These are phyloP conservation scores for Helianthus annuus DNA, from an alignment of 129 eudicot genomes.

Conservation along the genomic window HanXRQr2.0-SUNRISE NC_035437.2:19239286-19239785, in stretches of 20 bases:
- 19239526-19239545: neutral
- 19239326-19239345: slow-evolving; percentile 14
- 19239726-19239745: slow-evolving; percentile 73
- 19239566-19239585: neutral
- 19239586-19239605: slow-evolving; percentile 24
- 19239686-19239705: slow-evolving; percentile 62
- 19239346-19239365: slow-evolving; percentile 9
- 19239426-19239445: slow-evolving; percentile 26
- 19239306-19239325: slow-evolving; percentile 10
- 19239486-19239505: slow-evolving; percentile 27
- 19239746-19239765: slow-evolving; percentile 55
- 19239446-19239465: slow-evolving; percentile 45
- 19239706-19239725: slow-evolving; percentile 79
- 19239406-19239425: slow-evolving; percentile 11
- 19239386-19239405: slow-evolving; percentile 11
- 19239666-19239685: slow-evolving; percentile 29
- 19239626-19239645: slow-evolving; percentile 31
- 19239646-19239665: slow-evolving; percentile 24
- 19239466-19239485: slow-evolving; percentile 25
- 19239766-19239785: slow-evolving; percentile 56
- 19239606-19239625: slow-evolving; percentile 46
- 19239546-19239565: neutral
- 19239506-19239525: neutral
- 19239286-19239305: neutral
- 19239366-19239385: slow-evolving; percentile 8